These are phyloP conservation scores for Cercophora newfieldiana DNA, from an alignment of 495 filamentous ascomycete genomes.

Conservation along the genomic window DNA sequence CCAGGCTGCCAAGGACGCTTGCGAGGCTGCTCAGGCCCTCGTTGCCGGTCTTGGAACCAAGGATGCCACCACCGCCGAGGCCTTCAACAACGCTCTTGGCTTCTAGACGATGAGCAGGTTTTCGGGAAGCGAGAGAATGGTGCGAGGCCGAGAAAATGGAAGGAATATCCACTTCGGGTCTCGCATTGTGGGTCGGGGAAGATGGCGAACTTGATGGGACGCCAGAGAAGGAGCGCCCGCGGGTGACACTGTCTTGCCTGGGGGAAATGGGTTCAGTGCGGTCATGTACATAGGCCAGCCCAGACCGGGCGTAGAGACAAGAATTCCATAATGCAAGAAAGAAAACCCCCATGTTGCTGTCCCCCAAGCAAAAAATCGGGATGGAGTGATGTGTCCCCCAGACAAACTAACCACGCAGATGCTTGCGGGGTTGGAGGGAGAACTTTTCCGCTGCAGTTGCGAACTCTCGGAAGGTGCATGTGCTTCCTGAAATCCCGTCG, in stretches of 20 bases:
- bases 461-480: too few relatives aligned
- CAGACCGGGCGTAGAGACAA: neutral
- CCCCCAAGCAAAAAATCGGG: too few relatives aligned
- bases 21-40: slow-evolving; percentile 39
- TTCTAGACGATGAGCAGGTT: slow-evolving; percentile 22
- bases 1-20: slow-evolving; percentile 49
- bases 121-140: neutral
- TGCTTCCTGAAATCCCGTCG: too few relatives aligned
- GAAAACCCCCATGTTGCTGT: neutral
- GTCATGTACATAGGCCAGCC: neutral
- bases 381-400: too few relatives aligned
- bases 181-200: neutral
- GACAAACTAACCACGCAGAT: too few relatives aligned
- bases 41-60: slow-evolving; percentile 39
- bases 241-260: neutral
- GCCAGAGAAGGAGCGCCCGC: neutral
- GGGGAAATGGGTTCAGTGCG: neutral
- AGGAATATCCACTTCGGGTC: neutral
- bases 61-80: slow-evolving; percentile 43
- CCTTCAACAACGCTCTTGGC: slow-evolving; percentile 45
- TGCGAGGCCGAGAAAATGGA: neutral
- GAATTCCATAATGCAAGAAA: neutral
- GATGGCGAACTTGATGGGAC: neutral
- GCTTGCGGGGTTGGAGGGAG: too few relatives aligned
- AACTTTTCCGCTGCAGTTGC: too few relatives aligned